phyloP scores from a whole-genome alignment of 1,139 yeast species.

The Lipomyces yarrowii region DNA sequence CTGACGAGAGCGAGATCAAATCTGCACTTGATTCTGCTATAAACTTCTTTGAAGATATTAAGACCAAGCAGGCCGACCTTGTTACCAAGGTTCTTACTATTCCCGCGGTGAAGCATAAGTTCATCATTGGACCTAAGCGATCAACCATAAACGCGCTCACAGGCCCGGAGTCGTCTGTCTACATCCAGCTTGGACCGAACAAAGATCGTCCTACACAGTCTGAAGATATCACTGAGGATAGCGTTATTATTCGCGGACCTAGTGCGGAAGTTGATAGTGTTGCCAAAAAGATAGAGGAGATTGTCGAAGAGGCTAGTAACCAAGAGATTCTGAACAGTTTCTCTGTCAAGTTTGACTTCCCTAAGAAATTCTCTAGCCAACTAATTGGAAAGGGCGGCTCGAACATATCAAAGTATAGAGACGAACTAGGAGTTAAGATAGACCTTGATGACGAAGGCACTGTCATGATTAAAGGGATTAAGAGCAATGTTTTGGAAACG shows the following conservation, averaged over 20 bases:
- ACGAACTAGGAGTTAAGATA: constrained; percentile 77
- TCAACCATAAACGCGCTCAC: constrained; percentile 59
- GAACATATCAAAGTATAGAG: constrained; percentile 65
- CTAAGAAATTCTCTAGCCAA: constrained; percentile 69
- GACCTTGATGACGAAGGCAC: constrained; percentile 66
- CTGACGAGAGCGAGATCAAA: constrained; percentile 45
- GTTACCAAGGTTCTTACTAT: constrained; percentile 55
- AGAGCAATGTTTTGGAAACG: constrained; percentile 78
- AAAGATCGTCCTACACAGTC: constrained; percentile 40
- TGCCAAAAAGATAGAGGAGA: constrained; percentile 54
- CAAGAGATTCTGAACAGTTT: constrained; percentile 62
- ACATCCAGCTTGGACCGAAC: constrained; percentile 37
- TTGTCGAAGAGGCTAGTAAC: constrained; percentile 66
- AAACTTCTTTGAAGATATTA: constrained; percentile 58
- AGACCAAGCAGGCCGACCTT: constrained; percentile 61
- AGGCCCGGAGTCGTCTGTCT: constrained; percentile 39
- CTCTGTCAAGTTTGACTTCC: constrained; percentile 59
- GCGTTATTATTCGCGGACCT: constrained; percentile 63
- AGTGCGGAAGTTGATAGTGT: constrained; percentile 58
- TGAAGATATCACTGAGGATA: constrained; percentile 52
- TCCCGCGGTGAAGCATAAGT: constrained; percentile 59
- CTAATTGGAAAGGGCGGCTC: constrained; percentile 90
- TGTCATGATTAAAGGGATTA: constrained; percentile 71
- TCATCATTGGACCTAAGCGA: constrained; percentile 53
- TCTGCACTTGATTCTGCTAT: constrained; percentile 47